Conservation (phyloP, 768 basidiomycete genomes). For the Pisolithus albus region DNA sequence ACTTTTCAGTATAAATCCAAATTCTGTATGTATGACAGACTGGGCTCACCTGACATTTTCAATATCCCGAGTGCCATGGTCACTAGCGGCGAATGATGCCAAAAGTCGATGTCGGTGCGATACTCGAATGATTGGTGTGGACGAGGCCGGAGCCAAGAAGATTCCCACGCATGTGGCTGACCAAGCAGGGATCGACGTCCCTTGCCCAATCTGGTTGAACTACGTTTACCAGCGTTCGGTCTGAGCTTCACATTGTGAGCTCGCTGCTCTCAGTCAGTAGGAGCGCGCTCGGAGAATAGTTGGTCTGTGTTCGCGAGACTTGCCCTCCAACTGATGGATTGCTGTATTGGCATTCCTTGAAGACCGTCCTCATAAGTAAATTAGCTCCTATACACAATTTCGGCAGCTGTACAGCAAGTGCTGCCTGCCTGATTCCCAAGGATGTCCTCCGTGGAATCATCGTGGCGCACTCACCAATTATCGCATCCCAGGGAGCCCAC, state of each 20-base stretch:
- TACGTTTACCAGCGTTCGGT: too few relatives aligned
- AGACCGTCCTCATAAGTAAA: not conserved
- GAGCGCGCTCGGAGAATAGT: too few relatives aligned
- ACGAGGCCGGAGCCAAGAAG: not conserved
- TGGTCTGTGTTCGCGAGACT: too few relatives aligned
- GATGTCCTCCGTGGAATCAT: not conserved
- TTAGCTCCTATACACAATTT: not conserved
- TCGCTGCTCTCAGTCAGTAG: too few relatives aligned
- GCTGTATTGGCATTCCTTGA: not conserved
- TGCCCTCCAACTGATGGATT: too few relatives aligned
- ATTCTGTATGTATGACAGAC: not conserved
- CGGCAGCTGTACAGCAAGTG: constrained; percentile 2
- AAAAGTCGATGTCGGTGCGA: not conserved
- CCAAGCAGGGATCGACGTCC: not conserved
- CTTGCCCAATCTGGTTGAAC: too few relatives aligned
- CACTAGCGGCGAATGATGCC: constrained; percentile 4
- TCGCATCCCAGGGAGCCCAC: not conserved
- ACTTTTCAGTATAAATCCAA: not conserved
- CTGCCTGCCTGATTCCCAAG: not conserved
- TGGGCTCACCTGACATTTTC: constrained; percentile 28
- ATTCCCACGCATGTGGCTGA: not conserved
- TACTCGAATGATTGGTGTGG: not conserved
- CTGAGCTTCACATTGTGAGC: too few relatives aligned
- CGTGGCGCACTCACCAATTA: not conserved
- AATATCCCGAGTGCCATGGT: constrained; percentile 45